These are phyloP conservation scores for Pichia sp. DNA, from an alignment of 1,139 yeast species.

Conservation along the genomic window DNA sequence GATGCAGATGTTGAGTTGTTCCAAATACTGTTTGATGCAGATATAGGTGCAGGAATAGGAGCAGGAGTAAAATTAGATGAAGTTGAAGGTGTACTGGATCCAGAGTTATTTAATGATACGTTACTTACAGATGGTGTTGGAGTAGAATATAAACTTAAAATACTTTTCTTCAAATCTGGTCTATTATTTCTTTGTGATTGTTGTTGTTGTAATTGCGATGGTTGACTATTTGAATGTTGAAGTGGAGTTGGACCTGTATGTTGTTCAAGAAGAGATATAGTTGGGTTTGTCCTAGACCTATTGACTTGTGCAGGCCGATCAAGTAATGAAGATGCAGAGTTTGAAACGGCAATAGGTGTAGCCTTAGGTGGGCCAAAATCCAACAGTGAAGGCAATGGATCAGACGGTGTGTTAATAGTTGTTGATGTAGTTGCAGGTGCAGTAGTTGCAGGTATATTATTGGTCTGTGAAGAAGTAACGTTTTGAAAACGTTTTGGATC, in stretches of 20 bases:
- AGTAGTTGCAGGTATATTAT: too few relatives aligned
- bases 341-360: conserved; percentile 2
- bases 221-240: conserved; percentile 10
- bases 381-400: conserved; percentile 8
- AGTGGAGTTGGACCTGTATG: conserved; percentile 10
- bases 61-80: not conserved
- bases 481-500: conserved; percentile 21
- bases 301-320: not conserved
- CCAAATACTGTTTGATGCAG: too few relatives aligned
- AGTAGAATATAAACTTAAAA: conserved; percentile 78
- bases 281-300: conserved; percentile 11
- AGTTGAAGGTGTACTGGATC: conserved; percentile 13
- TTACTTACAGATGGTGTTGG: conserved; percentile 34
- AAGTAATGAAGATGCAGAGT: conserved; percentile 1
- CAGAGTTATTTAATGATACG: conserved; percentile 10
- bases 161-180: conserved; percentile 86
- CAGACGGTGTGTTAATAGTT: conserved; percentile 7
- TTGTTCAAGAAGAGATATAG: conserved; percentile 10
- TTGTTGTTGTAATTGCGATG: conserved; percentile 10
- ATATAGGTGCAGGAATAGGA: too few relatives aligned
- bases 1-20: conserved; percentile 1
- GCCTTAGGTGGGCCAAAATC: conserved; percentile 3
- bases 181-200: conserved; percentile 31
- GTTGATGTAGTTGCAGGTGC: conserved; percentile 6
- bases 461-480: conserved; percentile 5